Base-by-base conservation (phyloP, 192 early-diverging fungal species). In the Backusella parvicylindrica region DNA sequence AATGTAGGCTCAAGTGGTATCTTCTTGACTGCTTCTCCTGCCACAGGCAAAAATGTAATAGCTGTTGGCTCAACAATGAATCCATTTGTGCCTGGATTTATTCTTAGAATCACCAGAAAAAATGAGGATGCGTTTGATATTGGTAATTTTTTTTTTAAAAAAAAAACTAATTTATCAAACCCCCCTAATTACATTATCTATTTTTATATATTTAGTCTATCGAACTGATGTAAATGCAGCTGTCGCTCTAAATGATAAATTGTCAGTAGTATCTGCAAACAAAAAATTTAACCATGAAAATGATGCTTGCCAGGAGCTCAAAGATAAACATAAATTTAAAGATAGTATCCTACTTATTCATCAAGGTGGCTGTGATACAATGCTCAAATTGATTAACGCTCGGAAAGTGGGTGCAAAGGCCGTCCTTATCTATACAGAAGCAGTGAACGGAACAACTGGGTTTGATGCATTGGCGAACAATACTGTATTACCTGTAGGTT, bases 1-100 rank as follows among this genome's bases (percentile, higher is more conserved):
- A 93, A 94, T 35, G 84, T 84, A 32, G 92, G 92, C 28, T 68
- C 77, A 6, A 84, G 84, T 69, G 92, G 90, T 13, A 76, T 92
- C 13, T 91, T 88, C 60, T 78, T 86, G 4, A 79, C 85, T 9
- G 84, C 85, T 8, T 83, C 88, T 2, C 91, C 92, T 0, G 90
- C 84, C 21, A 82, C 87, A 43, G 90, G 84, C 15, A 68, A 60
- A 6, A 82, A 84, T 21, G 84, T 88, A 1, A 88, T 92, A 26
- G 83, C 87, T 4, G 91, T 90, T 13, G 91, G 85, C 4, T 80
- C 82, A 1, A 80, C 76, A 4, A 84, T 88, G 18, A 86, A 86
- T 50, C 36, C 71, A 12, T 73, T 79, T 60, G 50, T 77, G 9
- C 73, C 75, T 56, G 79, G 70, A 11, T 74, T 74, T 49, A 77